Base-by-base conservation (phyloP, 345 rosid species). In the Chamaenerion angustifolium region DNA sequence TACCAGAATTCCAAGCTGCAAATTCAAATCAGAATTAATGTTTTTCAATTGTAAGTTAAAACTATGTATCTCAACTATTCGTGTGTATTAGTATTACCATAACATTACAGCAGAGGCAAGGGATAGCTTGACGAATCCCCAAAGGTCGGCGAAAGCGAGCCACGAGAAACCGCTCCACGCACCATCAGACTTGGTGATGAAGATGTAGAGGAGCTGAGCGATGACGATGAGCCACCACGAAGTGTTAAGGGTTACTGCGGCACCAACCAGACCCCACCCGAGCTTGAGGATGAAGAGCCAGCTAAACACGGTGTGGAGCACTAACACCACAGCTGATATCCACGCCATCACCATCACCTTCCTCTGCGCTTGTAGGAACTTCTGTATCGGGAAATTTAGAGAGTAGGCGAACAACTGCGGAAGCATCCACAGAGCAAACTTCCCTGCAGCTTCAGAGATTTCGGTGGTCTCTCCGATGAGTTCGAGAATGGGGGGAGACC, bases 1-100 rank as follows among this genome's bases (percentile, higher is more conserved):
- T 81, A 89, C 95, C 95, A 85, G 58, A 85, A 76, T 66, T 82
- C 95, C 85, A 89, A 77, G 80, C 95, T 88, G 72, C 56, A 75
- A 14, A 17, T 14, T 50, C 43, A 10, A n/a, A 44, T 45, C 59
- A 4, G 4, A 21, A 35, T 2, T 15, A 35, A 21, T 21, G 3
- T 45, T 14, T 31, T 31, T 7, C 3, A 31, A 31, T 31, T 31
- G 6, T 2, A 21, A 21, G 25, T n/a, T n/a, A n/a, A n/a, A 5
- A 23, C 27, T 23, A 23, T 2, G 5, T 23, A 23, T 23, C 27
- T 23, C 2, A 23, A 2, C 27, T 5, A 2, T 2, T 23, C 27
- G 27, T 23, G 27, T 23, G 42, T n/a, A n/a, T n/a, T n/a, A n/a
- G n/a, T n/a, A 16, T 4, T 51, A 79, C 95, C 97, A 82, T 56